Evolutionary conservation across 768 basidiomycete genomes (phyloP), one percentile per base, ranked within the genome.

Genomic region (Nidularia pulvinata): DNA sequence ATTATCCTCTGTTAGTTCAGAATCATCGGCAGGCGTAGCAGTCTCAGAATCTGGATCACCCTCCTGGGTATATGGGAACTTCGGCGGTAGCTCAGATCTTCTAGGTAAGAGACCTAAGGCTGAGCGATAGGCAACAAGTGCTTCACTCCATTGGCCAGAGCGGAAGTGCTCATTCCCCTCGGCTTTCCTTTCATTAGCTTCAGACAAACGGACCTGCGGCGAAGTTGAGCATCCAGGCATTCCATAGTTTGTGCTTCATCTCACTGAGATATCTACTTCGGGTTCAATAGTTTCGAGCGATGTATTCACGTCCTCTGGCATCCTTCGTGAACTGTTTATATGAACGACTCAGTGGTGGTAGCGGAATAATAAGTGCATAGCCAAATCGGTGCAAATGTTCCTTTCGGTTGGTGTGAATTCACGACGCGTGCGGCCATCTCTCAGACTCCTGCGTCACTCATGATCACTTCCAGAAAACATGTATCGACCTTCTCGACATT

Each of bases 111-210:
- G 16, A 14, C 34, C 34, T 32, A 95, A 74, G 2, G 81, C 95
- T 37, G 82, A 72, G 54, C 76, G 78, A 67, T 97, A 97, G 2
- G 82, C 70, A 13, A 74, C 78, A 9, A 93, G 72, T 4, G 94
- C 93, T 57, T 86, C 83, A 30, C 79, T 75, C 86, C 89, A 92
- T 56, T 77, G 70, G 37, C 77, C 69, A 16, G 80, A 69, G 46
- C 84, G 85, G 69, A 93, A 96, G 56, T 76, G 71, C 3, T 80
- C 78, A 57, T 94, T 96, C 14, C 93, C 95, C 62, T 88, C 80
- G 6, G 71, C 68, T 68, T 95, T 97, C 50, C 88, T 69, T 46
- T 81, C 79, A 30, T 81, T 80, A 13, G 88, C 88, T 57, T 59
- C 57, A 25, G 64, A 62, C 32, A 69, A 42, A 45, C 54, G 54